A percentile compares a stretch with the other conserved stretches of the same genome.
Conservation (phyloP, 495 filamentous ascomycete species). For the Hypoxylon perforatum region DNA sequence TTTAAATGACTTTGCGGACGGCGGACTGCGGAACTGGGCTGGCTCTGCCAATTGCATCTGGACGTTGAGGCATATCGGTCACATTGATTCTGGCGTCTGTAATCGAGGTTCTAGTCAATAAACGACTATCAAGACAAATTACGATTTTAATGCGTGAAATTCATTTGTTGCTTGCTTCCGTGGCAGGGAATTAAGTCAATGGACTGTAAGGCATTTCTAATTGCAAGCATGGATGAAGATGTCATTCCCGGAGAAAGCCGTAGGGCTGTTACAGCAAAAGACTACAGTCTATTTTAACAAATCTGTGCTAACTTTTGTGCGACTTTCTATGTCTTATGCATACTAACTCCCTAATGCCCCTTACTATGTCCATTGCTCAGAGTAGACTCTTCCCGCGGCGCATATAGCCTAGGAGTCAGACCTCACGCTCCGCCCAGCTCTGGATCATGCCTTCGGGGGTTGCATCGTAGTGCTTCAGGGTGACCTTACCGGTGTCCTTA, state of each 20-base stretch:
- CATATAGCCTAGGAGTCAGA: constrained; percentile 27
- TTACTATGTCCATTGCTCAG: constrained; percentile 24
- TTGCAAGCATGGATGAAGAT: too few relatives aligned
- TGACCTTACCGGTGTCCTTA: constrained; percentile 75
- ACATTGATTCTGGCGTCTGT: constrained; percentile 67
- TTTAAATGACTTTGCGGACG: constrained; percentile 49
- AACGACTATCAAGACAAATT: constrained; percentile 50
- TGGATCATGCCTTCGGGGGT: constrained; percentile 86
- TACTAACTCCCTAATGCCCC: neutral
- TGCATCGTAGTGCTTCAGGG: constrained; percentile 89
- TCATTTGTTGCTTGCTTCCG: too few relatives aligned
- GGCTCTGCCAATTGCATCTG: constrained; percentile 67
- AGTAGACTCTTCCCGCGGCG: constrained; percentile 21
- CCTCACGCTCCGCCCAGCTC: constrained; percentile 78
- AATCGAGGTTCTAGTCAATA: constrained; percentile 69
- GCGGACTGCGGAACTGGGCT: constrained; percentile 59
- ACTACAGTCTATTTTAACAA: too few relatives aligned
- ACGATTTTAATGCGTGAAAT: neutral
- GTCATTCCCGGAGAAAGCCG: too few relatives aligned
- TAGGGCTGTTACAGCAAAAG: too few relatives aligned
- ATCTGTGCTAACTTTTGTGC: too few relatives aligned
- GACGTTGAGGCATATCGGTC: constrained; percentile 67
- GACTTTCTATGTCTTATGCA: constrained; percentile 1
- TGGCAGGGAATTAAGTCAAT: too few relatives aligned
- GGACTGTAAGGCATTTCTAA: too few relatives aligned